Evolutionary conservation across 257 asterid species (phyloP).

Genomic region (Capsicum baccatum): DNA sequence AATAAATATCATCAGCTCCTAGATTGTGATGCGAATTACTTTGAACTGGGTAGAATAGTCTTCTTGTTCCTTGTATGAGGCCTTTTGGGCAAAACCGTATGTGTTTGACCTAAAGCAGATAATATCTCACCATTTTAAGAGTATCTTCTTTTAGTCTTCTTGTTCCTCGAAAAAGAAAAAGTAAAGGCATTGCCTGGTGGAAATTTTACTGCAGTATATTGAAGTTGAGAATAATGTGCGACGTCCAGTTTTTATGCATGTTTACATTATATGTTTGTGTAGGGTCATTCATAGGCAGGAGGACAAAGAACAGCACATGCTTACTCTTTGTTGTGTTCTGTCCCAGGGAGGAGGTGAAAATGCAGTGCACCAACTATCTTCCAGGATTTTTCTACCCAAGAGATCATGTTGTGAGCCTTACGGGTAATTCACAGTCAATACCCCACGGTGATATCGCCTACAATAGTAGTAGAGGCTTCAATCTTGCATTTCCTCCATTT

Average conservation of each 20-base stretch:
- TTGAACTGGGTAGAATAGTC: background rate
- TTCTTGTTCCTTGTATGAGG: background rate
- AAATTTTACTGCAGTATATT: background rate
- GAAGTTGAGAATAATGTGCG: background rate
- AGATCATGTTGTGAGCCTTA: conserved; percentile 46
- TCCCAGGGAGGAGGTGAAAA: conserved; percentile 45
- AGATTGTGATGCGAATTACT: background rate
- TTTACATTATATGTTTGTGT: background rate
- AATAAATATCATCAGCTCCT: background rate
- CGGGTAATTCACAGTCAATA: conserved; percentile 50
- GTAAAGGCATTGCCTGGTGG: background rate
- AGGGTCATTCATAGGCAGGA: background rate
- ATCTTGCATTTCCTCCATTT: conserved; percentile 37
- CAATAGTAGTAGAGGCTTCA: conserved; percentile 45
- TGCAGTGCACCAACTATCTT: conserved; percentile 57
- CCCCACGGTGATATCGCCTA: conserved; percentile 38
- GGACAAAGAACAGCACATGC: background rate
- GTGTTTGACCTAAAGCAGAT: background rate
- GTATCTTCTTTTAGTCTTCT: background rate
- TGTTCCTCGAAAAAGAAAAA: conserved; percentile 5
- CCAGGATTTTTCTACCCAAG: conserved; percentile 46
- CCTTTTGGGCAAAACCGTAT: background rate
- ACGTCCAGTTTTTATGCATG: background rate
- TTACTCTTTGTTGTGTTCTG: background rate
- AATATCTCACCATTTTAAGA: background rate